A percentile compares a stretch with the other conserved stretches of the same genome.
phyloP scores from a whole-genome alignment of 2,329 filamentous ascomycete genomes.

The Gnomoniopsis smithogilvyi region DNA sequence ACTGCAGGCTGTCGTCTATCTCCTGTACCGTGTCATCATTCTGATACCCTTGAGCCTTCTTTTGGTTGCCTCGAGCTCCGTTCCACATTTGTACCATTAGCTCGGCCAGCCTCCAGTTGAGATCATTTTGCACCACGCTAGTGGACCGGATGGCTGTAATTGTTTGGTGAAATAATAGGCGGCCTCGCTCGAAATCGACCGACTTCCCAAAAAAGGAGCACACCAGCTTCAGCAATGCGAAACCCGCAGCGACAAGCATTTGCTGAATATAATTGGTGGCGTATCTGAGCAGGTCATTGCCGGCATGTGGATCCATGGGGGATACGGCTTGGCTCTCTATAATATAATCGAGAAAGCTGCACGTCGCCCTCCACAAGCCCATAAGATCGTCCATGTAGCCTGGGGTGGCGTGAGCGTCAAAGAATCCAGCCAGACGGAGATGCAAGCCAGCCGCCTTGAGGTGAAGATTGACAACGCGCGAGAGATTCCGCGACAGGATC shows the following conservation, averaged over 20 bases:
- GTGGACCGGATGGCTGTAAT: slow-evolving; percentile 69
- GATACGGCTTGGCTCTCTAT: slow-evolving; percentile 45
- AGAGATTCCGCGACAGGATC: slow-evolving; percentile 56
- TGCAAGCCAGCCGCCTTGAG: slow-evolving; percentile 72
- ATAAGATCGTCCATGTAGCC: slow-evolving; percentile 73
- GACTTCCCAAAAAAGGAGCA: slow-evolving; percentile 71
- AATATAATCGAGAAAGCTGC: slow-evolving; percentile 65
- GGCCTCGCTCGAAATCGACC: slow-evolving; percentile 66
- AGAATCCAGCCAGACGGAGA: slow-evolving; percentile 75
- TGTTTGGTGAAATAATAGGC: slow-evolving; percentile 67
- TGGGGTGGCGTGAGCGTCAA: slow-evolving; percentile 69
- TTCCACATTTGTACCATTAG: slow-evolving; percentile 89
- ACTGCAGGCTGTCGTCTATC: slow-evolving; percentile 69
- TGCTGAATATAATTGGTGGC: slow-evolving; percentile 77
- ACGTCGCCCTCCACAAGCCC: slow-evolving; percentile 70
- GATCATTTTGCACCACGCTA: slow-evolving; percentile 73
- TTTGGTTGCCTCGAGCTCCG: slow-evolving; percentile 52
- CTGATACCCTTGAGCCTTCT: slow-evolving; percentile 40
- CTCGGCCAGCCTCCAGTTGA: slow-evolving; percentile 76
- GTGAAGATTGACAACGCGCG: slow-evolving; percentile 61
- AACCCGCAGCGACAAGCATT: slow-evolving; percentile 79
- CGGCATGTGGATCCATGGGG: slow-evolving; percentile 41
- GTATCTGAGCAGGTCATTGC: slow-evolving; percentile 59
- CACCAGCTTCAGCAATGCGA: slow-evolving; percentile 74
- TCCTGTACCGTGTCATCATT: slow-evolving; percentile 47